Percentiles rank a stretch among this genome's conserved stretches.
phyloP scores from a whole-genome alignment of 441 rosid species.

The Eutrema salsugineum region DNA sequence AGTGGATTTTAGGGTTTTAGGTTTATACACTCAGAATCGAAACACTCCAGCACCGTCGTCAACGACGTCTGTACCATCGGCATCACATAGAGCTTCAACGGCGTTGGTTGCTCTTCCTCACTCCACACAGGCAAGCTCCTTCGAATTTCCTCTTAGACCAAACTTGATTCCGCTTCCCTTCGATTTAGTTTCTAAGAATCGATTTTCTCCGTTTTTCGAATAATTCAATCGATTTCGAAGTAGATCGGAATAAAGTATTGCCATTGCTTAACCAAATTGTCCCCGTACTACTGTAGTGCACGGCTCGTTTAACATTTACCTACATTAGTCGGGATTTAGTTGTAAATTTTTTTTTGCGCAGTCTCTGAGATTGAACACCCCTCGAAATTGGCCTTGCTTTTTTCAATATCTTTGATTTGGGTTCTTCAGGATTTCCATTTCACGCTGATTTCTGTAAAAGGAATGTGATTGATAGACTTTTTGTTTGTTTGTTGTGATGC shows the following conservation, averaged over 20 bases:
- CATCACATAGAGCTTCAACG: not conserved
- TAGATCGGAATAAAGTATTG: not conserved
- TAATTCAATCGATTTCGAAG: not conserved
- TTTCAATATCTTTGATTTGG: not conserved
- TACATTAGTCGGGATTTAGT: not conserved
- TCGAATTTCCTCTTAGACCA: not conserved
- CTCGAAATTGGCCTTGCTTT: not conserved
- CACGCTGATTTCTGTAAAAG: not conserved
- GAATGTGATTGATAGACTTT: not conserved
- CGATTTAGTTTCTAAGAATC: not conserved
- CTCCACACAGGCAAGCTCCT: slow-evolving; percentile 5
- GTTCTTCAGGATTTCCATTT: not conserved
- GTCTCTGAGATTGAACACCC: not conserved
- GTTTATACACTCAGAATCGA: not conserved
- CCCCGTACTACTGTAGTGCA: not conserved
- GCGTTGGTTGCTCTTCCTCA: not conserved
- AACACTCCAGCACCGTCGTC: slow-evolving; percentile 1
- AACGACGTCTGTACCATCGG: slow-evolving; percentile 7
- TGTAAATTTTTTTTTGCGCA: not conserved
- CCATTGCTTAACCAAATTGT: not conserved
- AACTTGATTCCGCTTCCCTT: not conserved
- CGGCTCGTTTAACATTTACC: not conserved
- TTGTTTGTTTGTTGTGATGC: not conserved
- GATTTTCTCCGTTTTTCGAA: not conserved
- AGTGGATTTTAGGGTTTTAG: slow-evolving; percentile 9